These are phyloP conservation scores for Chlorencoelia australis DNA, from an alignment of 2,329 filamentous ascomycete species.

Conservation along the genomic window DNA sequence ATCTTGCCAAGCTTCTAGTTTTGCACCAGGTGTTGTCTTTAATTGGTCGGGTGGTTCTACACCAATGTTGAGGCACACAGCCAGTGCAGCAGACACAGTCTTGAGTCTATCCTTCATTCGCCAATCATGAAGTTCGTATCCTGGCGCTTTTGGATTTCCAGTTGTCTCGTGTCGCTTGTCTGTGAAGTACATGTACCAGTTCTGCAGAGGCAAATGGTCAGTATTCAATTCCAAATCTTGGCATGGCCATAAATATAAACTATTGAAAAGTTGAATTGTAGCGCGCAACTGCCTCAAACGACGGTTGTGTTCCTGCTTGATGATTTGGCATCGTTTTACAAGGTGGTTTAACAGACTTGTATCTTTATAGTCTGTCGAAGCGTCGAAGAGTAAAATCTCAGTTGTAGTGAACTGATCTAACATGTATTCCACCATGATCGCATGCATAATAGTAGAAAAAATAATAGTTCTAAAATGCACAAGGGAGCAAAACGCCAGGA, in stretches of 20 bases:
- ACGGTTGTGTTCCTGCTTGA: not conserved
- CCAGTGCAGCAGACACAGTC: constrained; percentile 89
- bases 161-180: constrained; percentile 96
- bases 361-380: too few species aligned
- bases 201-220: constrained; percentile 45
- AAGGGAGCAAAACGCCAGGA: too few species aligned
- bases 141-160: constrained; percentile 66
- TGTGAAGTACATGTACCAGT: constrained; percentile 99
- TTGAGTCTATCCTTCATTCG: constrained; percentile 94
- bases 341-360: too few species aligned
- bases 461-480: too few species aligned
- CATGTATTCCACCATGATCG: too few species aligned
- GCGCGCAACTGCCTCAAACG: not conserved
- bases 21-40: constrained; percentile 87
- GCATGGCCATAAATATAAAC: not conserved
- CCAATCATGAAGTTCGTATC: constrained; percentile 76
- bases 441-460: too few species aligned
- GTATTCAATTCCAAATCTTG: constrained; percentile 10
- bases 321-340: not conserved
- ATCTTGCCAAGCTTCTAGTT: constrained; percentile 94
- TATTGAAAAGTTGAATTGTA: not conserved
- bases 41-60: constrained; percentile 96
- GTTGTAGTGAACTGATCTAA: too few species aligned
- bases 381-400: too few species aligned
- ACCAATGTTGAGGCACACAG: constrained; percentile 92